Evolutionary conservation across 2,329 filamentous ascomycete species (phyloP), one percentile per base, ranked within the genome.

Genomic region (Ceratocystis lukuohia): DNA sequence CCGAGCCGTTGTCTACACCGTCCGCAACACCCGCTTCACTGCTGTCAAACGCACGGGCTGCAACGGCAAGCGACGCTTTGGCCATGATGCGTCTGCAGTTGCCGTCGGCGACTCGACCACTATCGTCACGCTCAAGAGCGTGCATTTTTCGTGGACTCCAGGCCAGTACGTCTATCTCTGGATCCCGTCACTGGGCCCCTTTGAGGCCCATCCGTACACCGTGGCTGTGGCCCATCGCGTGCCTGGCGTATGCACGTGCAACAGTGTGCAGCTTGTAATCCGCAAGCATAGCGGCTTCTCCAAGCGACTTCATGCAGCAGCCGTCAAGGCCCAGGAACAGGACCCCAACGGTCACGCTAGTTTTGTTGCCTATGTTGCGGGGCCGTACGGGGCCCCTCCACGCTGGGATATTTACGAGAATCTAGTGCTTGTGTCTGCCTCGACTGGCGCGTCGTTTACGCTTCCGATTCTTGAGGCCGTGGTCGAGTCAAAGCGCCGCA

Each of bases 151-250:
- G 22, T 86, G 83, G 83, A 75, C 75, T n/a, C 75, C 82, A 0
- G 83, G 83, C 12, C 83, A 86, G 70, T 82, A 85, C 69, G 72
- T 86, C 2, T 85, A 86, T 68, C 77, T 86, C 7, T 85, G 83
- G 82, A 73, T 85, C 62, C 83, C 83, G 5, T 74, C 76, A 1
- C 72, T 85, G 1, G 83, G 81, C 0, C 74, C 77, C 0, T 71
- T 83, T 4, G 83, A 86, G 70, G 78, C 81, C 0, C 83, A 86
- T 68, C 83, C 83, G 0, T 86, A 84, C 72, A 86, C 83, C 3
- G 82, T 86, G 50, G 82, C 83, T n/a, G 80, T 78, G 20, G 79
- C 82, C 0, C 79, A 81, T 70, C 77, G 76, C 61, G 72, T 80
- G 10, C 76, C 78, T 1, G 80, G 77, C 30, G 78, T 78, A 1